Conservation (phyloP, 495 filamentous ascomycete species). For the Cladorrhinum samala region DNA sequence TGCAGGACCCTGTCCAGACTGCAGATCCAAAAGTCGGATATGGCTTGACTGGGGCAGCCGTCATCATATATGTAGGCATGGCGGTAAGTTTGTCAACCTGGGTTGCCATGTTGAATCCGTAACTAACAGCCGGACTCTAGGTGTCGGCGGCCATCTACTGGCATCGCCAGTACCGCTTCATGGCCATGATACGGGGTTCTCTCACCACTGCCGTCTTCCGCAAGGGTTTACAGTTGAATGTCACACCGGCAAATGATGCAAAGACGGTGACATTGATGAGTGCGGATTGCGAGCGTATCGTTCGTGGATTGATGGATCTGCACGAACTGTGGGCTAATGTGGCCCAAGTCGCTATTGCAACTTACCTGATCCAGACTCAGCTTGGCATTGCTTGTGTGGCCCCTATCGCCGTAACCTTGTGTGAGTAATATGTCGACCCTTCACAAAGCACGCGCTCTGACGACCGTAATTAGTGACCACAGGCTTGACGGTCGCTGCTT, state of each 20-base stretch:
- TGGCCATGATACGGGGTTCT: slow-evolving; percentile 51
- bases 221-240: slow-evolving; percentile 39
- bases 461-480: too few relatives aligned
- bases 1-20: slow-evolving; percentile 1
- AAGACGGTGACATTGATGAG: slow-evolving; percentile 57
- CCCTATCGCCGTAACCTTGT: slow-evolving; percentile 42
- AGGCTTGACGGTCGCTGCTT: neutral
- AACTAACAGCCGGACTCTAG: too few relatives aligned
- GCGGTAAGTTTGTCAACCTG: slow-evolving; percentile 26
- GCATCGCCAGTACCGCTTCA: slow-evolving; percentile 33
- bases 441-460: too few relatives aligned
- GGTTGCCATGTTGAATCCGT: too few relatives aligned
- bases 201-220: slow-evolving; percentile 51
- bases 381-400: slow-evolving; percentile 40
- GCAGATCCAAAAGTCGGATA: slow-evolving; percentile 1
- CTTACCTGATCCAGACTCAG: slow-evolving; percentile 48
- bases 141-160: slow-evolving; percentile 31
- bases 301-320: slow-evolving; percentile 6
- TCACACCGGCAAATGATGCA: slow-evolving; percentile 39
- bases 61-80: slow-evolving; percentile 51
- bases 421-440: slow-evolving; percentile 15
- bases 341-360: slow-evolving; percentile 47
- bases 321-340: slow-evolving; percentile 40
- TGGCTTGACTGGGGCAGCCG: slow-evolving; percentile 46
- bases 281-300: slow-evolving; percentile 25